Percentiles rank a stretch among this genome's conserved stretches.
Conservation (phyloP, 225 moss, liverwort and hornwort species). For the Lunularia cruciata region DNA sequence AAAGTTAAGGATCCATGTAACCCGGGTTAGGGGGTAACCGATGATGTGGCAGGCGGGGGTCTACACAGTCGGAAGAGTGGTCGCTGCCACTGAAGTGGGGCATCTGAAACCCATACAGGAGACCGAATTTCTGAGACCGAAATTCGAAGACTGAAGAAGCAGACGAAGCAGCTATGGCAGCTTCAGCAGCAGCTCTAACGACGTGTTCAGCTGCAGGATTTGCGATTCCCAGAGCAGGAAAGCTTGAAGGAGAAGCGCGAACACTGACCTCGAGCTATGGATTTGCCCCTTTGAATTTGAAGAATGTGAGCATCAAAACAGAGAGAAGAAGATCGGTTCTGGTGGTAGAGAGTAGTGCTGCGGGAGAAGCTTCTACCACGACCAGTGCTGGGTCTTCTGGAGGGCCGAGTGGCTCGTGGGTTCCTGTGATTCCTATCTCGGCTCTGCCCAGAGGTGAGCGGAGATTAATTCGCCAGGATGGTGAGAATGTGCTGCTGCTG, state of each 20-base stretch:
- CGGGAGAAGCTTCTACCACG: slow-evolving; percentile 44
- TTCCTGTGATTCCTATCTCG: slow-evolving; percentile 72
- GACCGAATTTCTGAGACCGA: too few species aligned
- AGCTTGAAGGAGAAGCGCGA: neutral
- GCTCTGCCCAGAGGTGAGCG: slow-evolving; percentile 86
- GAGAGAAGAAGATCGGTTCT: neutral
- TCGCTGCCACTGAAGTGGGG: too few species aligned
- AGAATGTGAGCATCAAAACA: neutral
- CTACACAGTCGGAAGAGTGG: too few species aligned
- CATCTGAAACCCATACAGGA: too few species aligned
- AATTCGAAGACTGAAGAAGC: neutral
- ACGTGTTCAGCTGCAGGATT: neutral
- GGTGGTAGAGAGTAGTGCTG: slow-evolving; percentile 33
- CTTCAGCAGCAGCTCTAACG: neutral
- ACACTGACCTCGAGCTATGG: neutral
- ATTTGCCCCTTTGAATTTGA: neutral
- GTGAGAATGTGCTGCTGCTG: slow-evolving; percentile 74
- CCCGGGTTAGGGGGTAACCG: too few species aligned
- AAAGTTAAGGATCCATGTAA: too few species aligned
- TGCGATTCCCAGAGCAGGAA: neutral
- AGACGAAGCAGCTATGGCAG: slow-evolving; percentile 4
- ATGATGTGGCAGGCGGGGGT: too few species aligned
- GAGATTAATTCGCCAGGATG: slow-evolving; percentile 83
- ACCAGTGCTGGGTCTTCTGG: slow-evolving; percentile 18
- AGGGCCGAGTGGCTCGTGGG: slow-evolving; percentile 57